These are phyloP conservation scores for Ettlia oleoabundans DNA, from an alignment of 139 green algal species.

Conservation along the genomic window DNA sequence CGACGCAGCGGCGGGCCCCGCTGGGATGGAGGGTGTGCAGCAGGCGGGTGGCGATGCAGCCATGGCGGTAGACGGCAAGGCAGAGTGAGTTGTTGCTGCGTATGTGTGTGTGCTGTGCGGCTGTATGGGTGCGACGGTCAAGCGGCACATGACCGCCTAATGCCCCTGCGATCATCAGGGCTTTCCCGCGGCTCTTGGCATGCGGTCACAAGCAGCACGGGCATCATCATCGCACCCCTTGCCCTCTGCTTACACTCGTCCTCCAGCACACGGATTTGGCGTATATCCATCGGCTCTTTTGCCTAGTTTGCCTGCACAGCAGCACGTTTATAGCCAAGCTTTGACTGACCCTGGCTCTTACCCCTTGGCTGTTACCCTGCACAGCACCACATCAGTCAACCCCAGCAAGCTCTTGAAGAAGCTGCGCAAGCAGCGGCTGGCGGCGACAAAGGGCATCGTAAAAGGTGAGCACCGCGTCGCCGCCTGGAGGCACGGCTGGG, in stretches of 20 bases:
- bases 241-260: no score
- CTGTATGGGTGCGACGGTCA: no score
- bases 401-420: constrained; percentile 21
- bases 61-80: constrained; percentile 24
- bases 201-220: no score
- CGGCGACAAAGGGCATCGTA: constrained; percentile 16
- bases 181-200: not conserved
- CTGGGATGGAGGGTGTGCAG: constrained; percentile 3
- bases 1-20: constrained; percentile 1
- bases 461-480: constrained; percentile 19
- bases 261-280: no score
- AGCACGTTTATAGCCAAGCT: no score
- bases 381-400: constrained; percentile 2
- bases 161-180: not conserved
- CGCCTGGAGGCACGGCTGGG: no score
- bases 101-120: no score
- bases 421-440: constrained; percentile 32
- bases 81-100: constrained; percentile 2
- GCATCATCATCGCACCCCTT: no score
- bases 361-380: not conserved
- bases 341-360: not conserved
- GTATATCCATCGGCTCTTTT: no score
- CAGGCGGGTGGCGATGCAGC: constrained; percentile 17
- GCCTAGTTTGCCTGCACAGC: no score
- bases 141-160: no score